Conservation (phyloP, 306 rosid species). For the Gastrolobium bilobum region DNA sequence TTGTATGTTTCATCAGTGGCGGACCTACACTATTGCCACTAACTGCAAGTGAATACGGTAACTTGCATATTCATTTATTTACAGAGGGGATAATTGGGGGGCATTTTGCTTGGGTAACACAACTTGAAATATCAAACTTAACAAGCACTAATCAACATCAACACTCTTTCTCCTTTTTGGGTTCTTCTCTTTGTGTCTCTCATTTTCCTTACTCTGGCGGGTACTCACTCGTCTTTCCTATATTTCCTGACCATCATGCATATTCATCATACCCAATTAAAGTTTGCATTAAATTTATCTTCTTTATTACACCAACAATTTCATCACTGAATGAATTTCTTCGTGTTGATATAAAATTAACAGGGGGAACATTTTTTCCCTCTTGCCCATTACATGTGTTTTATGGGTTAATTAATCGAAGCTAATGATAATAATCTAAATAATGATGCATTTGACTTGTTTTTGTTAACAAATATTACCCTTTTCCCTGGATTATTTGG, state of each 20-base stretch:
- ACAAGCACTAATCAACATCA: conserved; percentile 24
- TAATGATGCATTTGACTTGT: conserved; percentile 25
- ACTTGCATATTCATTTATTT: too few relatives aligned
- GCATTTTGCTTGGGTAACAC: conserved; percentile 88
- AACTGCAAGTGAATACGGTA: too few relatives aligned
- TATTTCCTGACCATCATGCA: neutral
- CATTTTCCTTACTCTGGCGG: conserved; percentile 88
- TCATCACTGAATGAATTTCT: conserved; percentile 1
- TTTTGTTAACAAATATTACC: conserved; percentile 19
- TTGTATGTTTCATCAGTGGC: too few relatives aligned
- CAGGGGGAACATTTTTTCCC: neutral
- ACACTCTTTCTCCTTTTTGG: conserved; percentile 58
- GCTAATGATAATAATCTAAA: conserved; percentile 1
- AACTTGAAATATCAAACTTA: conserved; percentile 75
- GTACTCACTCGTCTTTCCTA: conserved; percentile 45
- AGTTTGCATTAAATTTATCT: neutral
- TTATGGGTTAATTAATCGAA: neutral
- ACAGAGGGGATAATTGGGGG: too few relatives aligned
- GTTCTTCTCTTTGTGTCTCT: conserved; percentile 72
- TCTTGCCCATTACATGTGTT: neutral
- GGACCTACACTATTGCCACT: too few relatives aligned
- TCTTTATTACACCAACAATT: neutral
- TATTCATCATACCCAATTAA: neutral
- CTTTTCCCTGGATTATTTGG: conserved; percentile 29
- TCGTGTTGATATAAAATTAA: neutral